These are phyloP conservation scores for Cordyceps fumosorosea DNA, from an alignment of 2,329 filamentous ascomycete genomes.

Conservation along the genomic window DNA sequence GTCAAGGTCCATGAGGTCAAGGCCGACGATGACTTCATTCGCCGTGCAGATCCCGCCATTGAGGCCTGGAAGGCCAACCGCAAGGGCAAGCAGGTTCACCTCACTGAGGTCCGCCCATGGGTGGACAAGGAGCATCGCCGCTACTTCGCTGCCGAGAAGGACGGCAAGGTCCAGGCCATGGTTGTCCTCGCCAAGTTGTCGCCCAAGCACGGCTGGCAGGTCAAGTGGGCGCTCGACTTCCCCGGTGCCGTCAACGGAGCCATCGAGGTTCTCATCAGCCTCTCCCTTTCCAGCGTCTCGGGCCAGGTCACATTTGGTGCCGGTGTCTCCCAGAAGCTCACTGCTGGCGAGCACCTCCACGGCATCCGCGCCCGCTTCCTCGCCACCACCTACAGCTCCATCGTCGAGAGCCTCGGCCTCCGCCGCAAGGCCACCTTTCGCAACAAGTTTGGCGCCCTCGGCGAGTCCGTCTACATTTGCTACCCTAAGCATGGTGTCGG, in stretches of 20 bases:
- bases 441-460: constrained; percentile 79
- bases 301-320: constrained; percentile 76
- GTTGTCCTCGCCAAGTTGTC: constrained; percentile 79
- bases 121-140: constrained; percentile 74
- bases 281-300: constrained; percentile 50
- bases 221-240: constrained; percentile 96
- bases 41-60: constrained; percentile 65
- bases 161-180: constrained; percentile 66
- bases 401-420: constrained; percentile 75
- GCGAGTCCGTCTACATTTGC: constrained; percentile 82
- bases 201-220: constrained; percentile 79
- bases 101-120: constrained; percentile 88
- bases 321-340: constrained; percentile 68
- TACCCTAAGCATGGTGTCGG: constrained; percentile 84
- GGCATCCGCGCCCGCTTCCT: constrained; percentile 76
- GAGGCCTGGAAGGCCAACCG: constrained; percentile 72
- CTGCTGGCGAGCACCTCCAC: constrained; percentile 73
- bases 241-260: constrained; percentile 77
- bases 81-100: constrained; percentile 78
- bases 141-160: constrained; percentile 75
- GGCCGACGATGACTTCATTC: constrained; percentile 61
- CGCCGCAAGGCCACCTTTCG: constrained; percentile 83
- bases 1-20: constrained; percentile 71
- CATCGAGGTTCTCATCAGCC: constrained; percentile 76
- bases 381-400: constrained; percentile 72